phyloP scores from a whole-genome alignment of 1,284 basidiomycete genomes.

The Fomitopsis schrenkii region DNA sequence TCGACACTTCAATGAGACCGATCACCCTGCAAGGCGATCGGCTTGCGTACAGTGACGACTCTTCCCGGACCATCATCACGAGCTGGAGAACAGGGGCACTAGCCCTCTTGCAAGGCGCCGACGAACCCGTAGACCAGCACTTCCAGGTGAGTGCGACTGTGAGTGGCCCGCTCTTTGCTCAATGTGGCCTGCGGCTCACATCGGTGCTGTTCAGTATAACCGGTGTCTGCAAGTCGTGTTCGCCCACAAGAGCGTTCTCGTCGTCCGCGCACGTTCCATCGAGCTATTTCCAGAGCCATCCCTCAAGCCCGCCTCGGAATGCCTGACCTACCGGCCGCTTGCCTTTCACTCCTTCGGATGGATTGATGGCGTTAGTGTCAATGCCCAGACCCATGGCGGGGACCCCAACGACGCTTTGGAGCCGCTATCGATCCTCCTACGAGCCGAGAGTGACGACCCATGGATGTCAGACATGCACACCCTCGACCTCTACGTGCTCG shows the following conservation, averaged over 20 bases:
- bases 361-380: constrained; percentile 49
- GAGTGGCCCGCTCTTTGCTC: background rate
- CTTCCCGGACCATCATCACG: constrained; percentile 43
- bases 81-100: constrained; percentile 46
- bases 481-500: constrained; percentile 43
- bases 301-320: constrained; percentile 20
- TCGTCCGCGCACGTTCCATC: constrained; percentile 53
- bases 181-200: constrained; percentile 9
- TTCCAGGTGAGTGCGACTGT: constrained; percentile 31
- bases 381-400: background rate
- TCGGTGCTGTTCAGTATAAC: constrained; percentile 31
- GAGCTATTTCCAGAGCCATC: constrained; percentile 47
- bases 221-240: constrained; percentile 50
- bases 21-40: constrained; percentile 44
- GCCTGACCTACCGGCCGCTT: constrained; percentile 30
- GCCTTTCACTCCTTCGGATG: constrained; percentile 54
- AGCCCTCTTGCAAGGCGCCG: constrained; percentile 40
- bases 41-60: constrained; percentile 49
- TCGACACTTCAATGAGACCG: constrained; percentile 39
- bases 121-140: constrained; percentile 25
- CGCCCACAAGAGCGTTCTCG: constrained; percentile 41
- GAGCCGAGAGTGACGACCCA: constrained; percentile 53
- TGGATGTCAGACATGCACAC: constrained; percentile 48
- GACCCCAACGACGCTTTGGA: constrained; percentile 5
- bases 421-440: constrained; percentile 46